Conservation (phyloP, 345 rosid species). For the Zanthoxylum bungeanum region DNA sequence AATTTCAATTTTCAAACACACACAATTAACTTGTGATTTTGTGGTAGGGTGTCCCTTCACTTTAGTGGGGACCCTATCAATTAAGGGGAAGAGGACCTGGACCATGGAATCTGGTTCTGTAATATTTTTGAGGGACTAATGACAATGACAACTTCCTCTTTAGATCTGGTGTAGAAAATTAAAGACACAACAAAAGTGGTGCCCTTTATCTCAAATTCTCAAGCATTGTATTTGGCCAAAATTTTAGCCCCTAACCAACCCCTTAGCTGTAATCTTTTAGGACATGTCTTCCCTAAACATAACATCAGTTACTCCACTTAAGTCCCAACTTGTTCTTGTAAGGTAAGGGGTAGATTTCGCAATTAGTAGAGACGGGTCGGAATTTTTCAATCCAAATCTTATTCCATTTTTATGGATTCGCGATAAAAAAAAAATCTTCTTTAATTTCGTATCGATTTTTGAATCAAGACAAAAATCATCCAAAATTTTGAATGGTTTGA, state of each 20-base stretch:
- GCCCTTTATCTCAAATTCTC: background rate
- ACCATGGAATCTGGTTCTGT: slow-evolving; percentile 27
- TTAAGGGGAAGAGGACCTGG: background rate
- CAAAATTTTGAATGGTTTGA: no score
- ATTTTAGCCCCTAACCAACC: background rate
- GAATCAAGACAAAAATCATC: no score
- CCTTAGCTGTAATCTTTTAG: slow-evolving; percentile 2
- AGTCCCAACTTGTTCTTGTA: no score
- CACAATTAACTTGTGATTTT: background rate
- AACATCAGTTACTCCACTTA: slow-evolving; percentile 2
- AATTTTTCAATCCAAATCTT: no score
- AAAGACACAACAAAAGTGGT: background rate
- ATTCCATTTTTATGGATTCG: no score
- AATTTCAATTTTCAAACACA: slow-evolving; percentile 5
- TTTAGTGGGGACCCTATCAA: background rate
- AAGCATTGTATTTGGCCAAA: slow-evolving; percentile 9
- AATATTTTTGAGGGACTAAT: slow-evolving; percentile 1
- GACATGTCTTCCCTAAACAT: background rate
- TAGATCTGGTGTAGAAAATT: slow-evolving; percentile 8
- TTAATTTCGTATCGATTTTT: no score
- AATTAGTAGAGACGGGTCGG: no score
- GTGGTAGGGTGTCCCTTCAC: background rate
- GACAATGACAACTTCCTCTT: slow-evolving; percentile 7
- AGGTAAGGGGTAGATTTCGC: no score
- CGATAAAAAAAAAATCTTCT: no score